Evolutionary conservation across 345 rosid species (phyloP), one percentile per base, ranked within the genome.

Genomic region (Corchorus olitorius): DNA sequence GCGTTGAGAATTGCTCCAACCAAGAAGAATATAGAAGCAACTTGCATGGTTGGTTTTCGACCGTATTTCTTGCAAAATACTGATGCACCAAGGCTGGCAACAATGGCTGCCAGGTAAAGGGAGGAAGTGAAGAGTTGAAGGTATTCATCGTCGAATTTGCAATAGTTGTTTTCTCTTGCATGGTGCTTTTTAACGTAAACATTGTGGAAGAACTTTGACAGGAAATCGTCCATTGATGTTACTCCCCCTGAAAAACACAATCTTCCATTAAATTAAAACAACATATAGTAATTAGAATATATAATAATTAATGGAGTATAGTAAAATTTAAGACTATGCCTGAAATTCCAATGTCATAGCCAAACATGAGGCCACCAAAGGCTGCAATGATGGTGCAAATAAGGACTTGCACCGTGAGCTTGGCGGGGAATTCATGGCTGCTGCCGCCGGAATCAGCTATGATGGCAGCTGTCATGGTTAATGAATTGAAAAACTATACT

Each of bases 71-170:
- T 88, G 69, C 87, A 81, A 0, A 85, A 3, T 15, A 79, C 5
- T 12, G 92, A 90, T 45, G 95, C 92, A 20, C 15, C 2, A 7
- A 86, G 76, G 67, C 89, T 85, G 46, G 93, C 84, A 3, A 90
- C 75, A 13, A 89, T 86, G 34, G 93, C 87, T 3, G 88, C 77
- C 16, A 89, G 83, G 34, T 93, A 93, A 3, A 93, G 93, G 6
- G 94, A 93, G 46, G 98, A 91, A 5, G 97, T 90, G 79, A 90
- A 91, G 34, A 93, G 86, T 79, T 90, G 97, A 53, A 93, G 89
- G 20, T 64, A 65, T 68, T 76, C 83, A 50, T 91, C 82, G 39
- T 90, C 87, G 63, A 76, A 91, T 84, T 91, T 91, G 92, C 97
- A 91, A 68, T 93, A 91, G 84, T 87, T 93, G 83, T 88, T 75